A percentile compares a stretch with the other conserved stretches of the same genome.
Conservation (phyloP, 2,329 filamentous ascomycete species). For the Corinectria fuckeliana region DNA sequence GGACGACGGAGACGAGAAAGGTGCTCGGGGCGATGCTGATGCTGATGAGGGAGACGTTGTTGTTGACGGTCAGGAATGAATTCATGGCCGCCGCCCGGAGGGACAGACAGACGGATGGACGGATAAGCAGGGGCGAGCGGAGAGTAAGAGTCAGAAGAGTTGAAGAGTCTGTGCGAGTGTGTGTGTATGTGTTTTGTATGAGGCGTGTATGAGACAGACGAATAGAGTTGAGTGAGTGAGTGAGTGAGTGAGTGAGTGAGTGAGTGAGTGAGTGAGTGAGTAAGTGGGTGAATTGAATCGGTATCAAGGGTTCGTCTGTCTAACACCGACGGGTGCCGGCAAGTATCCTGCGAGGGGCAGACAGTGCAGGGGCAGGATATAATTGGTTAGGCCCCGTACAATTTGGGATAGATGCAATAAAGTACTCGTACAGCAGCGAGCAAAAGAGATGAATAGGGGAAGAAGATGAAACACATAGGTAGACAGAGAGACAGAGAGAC, state of each 20-base stretch:
- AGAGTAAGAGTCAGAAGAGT: background rate
- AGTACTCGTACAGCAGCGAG: background rate
- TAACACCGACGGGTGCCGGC: constrained; percentile 7
- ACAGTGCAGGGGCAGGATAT: background rate
- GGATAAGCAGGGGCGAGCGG: background rate
- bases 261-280: background rate
- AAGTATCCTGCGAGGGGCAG: background rate
- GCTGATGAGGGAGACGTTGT: constrained; percentile 66
- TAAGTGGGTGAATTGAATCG: background rate
- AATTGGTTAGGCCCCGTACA: too few relatives aligned
- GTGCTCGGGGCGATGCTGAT: constrained; percentile 65
- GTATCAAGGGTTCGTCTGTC: background rate
- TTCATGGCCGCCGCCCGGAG: constrained; percentile 53
- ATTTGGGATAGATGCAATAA: background rate
- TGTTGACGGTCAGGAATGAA: constrained; percentile 66
- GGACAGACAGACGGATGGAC: too few relatives aligned
- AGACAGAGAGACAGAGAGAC: too few relatives aligned
- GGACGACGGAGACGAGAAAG: constrained; percentile 58
- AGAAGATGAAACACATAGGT: constrained; percentile 18
- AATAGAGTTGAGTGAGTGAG: too few relatives aligned
- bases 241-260: too few relatives aligned
- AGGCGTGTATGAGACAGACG: constrained; percentile 6
- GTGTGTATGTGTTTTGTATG: background rate
- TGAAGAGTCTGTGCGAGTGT: background rate
- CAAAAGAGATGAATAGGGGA: constrained; percentile 5